These are phyloP conservation scores for Mimosa pudica DNA, from an alignment of 306 rosid species.

Conservation along the genomic window DNA sequence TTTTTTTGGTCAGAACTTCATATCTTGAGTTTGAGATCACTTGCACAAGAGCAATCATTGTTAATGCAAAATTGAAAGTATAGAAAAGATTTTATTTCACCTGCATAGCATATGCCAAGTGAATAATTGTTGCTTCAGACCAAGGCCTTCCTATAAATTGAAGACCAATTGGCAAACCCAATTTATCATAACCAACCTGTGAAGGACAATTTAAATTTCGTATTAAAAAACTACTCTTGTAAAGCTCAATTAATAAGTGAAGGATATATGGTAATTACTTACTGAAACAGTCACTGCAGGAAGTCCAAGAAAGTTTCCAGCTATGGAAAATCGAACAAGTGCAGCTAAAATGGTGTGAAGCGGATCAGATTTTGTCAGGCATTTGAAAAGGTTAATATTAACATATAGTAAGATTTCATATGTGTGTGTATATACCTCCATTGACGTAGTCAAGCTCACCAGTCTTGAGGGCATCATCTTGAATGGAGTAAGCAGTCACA, in stretches of 20 bases:
- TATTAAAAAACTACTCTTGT: not conserved
- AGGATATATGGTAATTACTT: slow-evolving; percentile 33
- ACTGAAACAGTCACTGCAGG: slow-evolving; percentile 92
- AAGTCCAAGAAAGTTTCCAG: slow-evolving; percentile 93
- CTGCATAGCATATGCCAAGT: slow-evolving; percentile 77
- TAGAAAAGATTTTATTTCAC: slow-evolving; percentile 35
- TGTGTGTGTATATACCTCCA: slow-evolving; percentile 60
- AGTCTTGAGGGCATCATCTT: slow-evolving; percentile 74
- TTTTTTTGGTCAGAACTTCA: no score
- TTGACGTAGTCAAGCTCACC: slow-evolving; percentile 97
- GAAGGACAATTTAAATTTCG: slow-evolving; percentile 16
- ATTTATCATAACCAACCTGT: slow-evolving; percentile 82
- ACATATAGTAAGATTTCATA: not conserved
- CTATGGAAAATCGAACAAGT: slow-evolving; percentile 76
- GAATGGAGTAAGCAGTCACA: slow-evolving; percentile 86
- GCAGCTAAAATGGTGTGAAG: slow-evolving; percentile 65
- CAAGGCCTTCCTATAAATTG: slow-evolving; percentile 93
- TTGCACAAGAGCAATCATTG: not conserved
- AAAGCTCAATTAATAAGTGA: not conserved
- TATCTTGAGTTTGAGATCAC: slow-evolving; percentile 13
- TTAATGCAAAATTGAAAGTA: not conserved
- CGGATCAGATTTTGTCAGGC: slow-evolving; percentile 1
- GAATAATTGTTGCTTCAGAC: slow-evolving; percentile 86
- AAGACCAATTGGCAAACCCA: slow-evolving; percentile 93
- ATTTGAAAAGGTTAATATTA: not conserved